Evolutionary conservation across 2,329 filamentous ascomycete species (phyloP).

Genomic region (Ophiosphaerella herpotricha): DNA sequence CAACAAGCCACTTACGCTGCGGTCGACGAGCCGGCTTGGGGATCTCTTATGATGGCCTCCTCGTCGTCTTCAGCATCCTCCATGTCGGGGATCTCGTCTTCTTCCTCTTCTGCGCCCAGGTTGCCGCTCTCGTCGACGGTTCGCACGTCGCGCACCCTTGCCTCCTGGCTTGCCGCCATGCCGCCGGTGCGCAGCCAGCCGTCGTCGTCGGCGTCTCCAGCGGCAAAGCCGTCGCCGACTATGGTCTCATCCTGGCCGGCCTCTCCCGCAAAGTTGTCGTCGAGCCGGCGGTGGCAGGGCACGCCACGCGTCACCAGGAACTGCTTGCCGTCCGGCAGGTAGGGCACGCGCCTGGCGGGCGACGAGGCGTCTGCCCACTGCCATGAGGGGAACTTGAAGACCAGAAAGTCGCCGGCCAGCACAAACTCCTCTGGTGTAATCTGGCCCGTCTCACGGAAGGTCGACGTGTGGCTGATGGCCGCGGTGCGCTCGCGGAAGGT

Average conservation of each 20-base stretch:
- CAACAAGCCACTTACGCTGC: conserved; percentile 56
- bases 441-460: conserved; percentile 90
- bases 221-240: conserved; percentile 74
- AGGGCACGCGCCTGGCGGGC: conserved; percentile 74
- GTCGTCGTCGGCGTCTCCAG: conserved; percentile 67
- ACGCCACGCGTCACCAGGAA: conserved; percentile 94
- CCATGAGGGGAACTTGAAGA: conserved; percentile 99
- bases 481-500: conserved; percentile 90
- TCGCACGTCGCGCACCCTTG: conserved; percentile 78
- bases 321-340: conserved; percentile 89
- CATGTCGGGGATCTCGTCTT: conserved; percentile 93
- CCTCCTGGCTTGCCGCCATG: conserved; percentile 73
- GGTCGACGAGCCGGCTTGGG: conserved; percentile 55
- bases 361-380: conserved; percentile 89
- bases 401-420: conserved; percentile 92
- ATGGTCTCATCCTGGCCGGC: conserved; percentile 85
- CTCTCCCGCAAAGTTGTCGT: conserved; percentile 90
- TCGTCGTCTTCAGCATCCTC: conserved; percentile 94
- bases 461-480: conserved; percentile 86
- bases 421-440: conserved; percentile 98
- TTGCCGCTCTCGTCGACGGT: conserved; percentile 90
- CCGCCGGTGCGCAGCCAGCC: conserved; percentile 92
- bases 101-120: conserved; percentile 72
- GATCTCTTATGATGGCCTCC: conserved; percentile 84
- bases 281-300: conserved; percentile 86